Conservation (phyloP, 164 flowering plant species). For the Vitis rupestris region DNA sequence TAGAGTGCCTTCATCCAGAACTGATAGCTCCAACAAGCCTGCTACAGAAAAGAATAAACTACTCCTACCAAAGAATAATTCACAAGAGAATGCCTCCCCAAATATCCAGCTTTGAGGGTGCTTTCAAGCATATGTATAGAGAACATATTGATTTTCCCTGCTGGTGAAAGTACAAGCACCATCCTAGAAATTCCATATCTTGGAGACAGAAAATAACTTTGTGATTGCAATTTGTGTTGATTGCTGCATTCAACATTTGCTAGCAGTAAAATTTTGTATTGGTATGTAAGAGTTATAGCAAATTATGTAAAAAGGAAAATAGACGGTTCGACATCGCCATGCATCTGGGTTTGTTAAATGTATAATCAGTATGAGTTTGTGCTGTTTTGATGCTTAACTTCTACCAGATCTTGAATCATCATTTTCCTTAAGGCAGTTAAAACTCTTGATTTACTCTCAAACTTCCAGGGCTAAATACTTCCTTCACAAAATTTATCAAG, state of each 20-base stretch:
- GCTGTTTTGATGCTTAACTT: neutral
- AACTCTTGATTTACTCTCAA: neutral
- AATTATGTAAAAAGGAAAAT: neutral
- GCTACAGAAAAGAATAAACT: slow-evolving; percentile 21
- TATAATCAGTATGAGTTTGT: neutral
- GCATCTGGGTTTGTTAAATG: neutral
- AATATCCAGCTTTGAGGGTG: slow-evolving; percentile 49
- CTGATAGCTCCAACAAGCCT: slow-evolving; percentile 29
- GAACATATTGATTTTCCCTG: no score
- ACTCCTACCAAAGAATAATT: slow-evolving; percentile 25
- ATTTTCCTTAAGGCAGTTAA: neutral
- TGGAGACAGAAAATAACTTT: neutral
- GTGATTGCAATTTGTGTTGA: neutral
- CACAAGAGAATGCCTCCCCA: slow-evolving; percentile 64
- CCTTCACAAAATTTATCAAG: neutral
- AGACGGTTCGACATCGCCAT: neutral
- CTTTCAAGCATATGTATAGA: neutral
- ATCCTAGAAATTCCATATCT: no score
- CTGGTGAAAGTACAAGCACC: no score
- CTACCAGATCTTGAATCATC: neutral
- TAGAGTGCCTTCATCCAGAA: slow-evolving; percentile 30
- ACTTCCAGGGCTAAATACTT: neutral
- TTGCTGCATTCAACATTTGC: no score
- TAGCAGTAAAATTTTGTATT: no score
- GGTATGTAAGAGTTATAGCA: neutral